Evolutionary conservation across 257 asterid genomes (phyloP), one percentile per base, ranked within the genome.

Genomic region (Gentiana dahurica): DNA sequence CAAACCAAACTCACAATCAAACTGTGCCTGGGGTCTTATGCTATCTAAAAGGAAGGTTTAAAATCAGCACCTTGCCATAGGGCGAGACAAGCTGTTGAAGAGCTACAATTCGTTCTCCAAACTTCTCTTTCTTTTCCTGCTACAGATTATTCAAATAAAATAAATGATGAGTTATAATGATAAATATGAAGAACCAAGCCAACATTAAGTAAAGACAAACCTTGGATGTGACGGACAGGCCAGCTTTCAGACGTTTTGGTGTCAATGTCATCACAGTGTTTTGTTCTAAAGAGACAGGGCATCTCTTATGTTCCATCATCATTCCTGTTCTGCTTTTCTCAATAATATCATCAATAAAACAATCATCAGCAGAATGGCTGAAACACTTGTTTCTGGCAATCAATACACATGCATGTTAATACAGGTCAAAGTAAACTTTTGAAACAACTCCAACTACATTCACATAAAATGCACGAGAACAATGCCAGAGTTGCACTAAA

Each of bases 41-140:
- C 24, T 24, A 24, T 24, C 24, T 24, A 3, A 39, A 39, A 39
- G 4, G 8, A 3, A 3, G 44, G 44, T 62, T 51, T 10, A 2
- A 3, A 36, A 34, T 24, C 37, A 32, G 13, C 60, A 91, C 98
- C 94, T 87, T 91, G 41, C 98, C 98, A 64, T 65, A 91, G 36
- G 98, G 98, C 8, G 98, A 91, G 63, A 91, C 96, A 32, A 91
- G 88, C 68, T 91, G 95, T 59, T 87, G 98, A 64, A 91, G 95
- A 50, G 90, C 94, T 2, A 86, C 75, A 54, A 91, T 78, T 10
- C 90, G 81, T 63, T 85, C 88, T 12, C 89, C 79, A 54, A 87
- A 69, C 82, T 80, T 85, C 81, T 83, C 98, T 67, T 87, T 87
- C 85, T 82, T 87, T 71, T 91, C 96, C 92, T 85, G 68, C 60